Evolutionary conservation across 352 stramenopile species (phyloP).

Genomic region (Pythium plurisporium): DNA sequence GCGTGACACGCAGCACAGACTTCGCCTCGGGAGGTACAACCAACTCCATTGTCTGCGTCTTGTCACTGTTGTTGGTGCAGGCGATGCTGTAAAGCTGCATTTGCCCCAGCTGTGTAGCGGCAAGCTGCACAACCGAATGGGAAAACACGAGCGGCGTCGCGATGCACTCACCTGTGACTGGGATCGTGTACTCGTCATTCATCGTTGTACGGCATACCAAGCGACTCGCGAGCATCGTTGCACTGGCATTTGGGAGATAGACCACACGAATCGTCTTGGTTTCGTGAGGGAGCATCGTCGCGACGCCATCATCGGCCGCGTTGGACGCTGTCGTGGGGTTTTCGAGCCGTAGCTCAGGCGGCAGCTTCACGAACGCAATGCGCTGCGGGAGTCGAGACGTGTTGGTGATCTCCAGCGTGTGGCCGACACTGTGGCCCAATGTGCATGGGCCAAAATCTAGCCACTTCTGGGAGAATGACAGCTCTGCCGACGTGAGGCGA

Average conservation of each 20-base stretch:
- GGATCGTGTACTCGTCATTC: constrained; percentile 45
- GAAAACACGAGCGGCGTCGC: constrained; percentile 40
- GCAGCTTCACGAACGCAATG: constrained; percentile 60
- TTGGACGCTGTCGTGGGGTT: not conserved
- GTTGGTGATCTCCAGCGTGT: constrained; percentile 44
- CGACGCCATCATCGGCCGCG: constrained; percentile 49
- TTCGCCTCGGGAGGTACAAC: constrained; percentile 29
- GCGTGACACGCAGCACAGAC: constrained; percentile 49
- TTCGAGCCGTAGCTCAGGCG: constrained; percentile 43
- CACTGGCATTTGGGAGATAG: constrained; percentile 41
- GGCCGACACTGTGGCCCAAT: constrained; percentile 34
- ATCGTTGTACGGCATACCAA: constrained; percentile 41
- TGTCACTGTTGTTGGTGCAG: constrained; percentile 37
- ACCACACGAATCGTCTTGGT: constrained; percentile 28
- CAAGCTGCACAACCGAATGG: constrained; percentile 45
- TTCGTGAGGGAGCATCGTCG: constrained; percentile 48
- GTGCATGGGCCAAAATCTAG: constrained; percentile 60
- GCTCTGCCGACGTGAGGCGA: constrained; percentile 23
- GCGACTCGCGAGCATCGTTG: constrained; percentile 29
- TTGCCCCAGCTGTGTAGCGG: constrained; percentile 36
- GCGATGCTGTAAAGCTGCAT: constrained; percentile 34
- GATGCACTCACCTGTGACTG: constrained; percentile 32
- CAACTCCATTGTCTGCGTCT: constrained; percentile 39
- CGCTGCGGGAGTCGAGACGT: constrained; percentile 45
- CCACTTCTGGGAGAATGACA: constrained; percentile 23